Base-by-base conservation (phyloP, 768 basidiomycete genomes). In the Russula sp. region DNA sequence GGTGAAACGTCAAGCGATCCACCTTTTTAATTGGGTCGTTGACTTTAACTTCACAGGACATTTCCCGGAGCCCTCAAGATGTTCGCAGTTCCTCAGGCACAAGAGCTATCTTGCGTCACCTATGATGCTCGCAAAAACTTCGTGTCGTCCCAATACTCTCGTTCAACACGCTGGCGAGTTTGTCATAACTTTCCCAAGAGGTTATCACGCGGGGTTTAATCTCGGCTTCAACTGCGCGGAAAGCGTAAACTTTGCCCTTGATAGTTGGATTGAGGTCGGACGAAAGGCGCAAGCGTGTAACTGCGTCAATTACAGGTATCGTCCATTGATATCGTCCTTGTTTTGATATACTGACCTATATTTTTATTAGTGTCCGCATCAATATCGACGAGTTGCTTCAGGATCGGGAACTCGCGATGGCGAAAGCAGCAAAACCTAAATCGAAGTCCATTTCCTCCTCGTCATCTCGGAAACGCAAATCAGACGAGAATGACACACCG, bases 131-230 rank as follows among this genome's bases (percentile, higher is more conserved):
- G 84, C 90, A 0, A 85, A 91, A 69, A 84, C 87, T 0, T 86
- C 90, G 2, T 92, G 89, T 67, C 79, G 78, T 60, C 95, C 91
- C 55, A 99, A 95, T 72, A 83, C 83, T 61, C 83, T 95, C 30
- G 94, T 96, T 0, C 97, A 99, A 71, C 87, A 94, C 52, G 85
- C 89, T 50, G 91, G 92, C n/a, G 95, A 98, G 73, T 97, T 98
- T 66, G 90, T 98, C 46, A 90, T 98, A 69, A 98, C 96, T 0
- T 98, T 84, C 72, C 96, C 96, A 1, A 79, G 90, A 55, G 96
- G 96, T 1, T 98, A 98, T 73, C 96, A 98, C 73, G 92, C 94
- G 4, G 96, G 96, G 22, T 96, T 98, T 80, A 98, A 98, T 72
- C 78, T 97, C 49, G 96, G 92, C 8, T 85, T 97, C 72, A 98